These are phyloP conservation scores for Helminthosporium solani DNA, from an alignment of 2,329 filamentous ascomycete genomes.

Conservation along the genomic window DNA sequence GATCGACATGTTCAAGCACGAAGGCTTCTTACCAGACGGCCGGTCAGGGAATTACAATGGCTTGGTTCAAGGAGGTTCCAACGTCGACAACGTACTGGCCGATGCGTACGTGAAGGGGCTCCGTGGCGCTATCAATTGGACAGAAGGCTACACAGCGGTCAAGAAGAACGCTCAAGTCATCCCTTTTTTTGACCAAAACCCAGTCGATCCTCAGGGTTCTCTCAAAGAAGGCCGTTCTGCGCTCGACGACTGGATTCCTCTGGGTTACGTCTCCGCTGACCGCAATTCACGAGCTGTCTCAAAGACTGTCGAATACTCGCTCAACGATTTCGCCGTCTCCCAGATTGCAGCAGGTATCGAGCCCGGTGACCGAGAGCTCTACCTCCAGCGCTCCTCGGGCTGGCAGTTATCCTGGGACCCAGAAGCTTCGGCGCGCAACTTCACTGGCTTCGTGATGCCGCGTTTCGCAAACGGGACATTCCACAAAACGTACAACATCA, in stretches of 20 bases:
- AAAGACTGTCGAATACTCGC: constrained; percentile 46
- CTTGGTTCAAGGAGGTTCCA: constrained; percentile 42
- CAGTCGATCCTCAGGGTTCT: constrained; percentile 37
- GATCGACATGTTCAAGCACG: constrained; percentile 61
- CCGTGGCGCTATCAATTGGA: constrained; percentile 65
- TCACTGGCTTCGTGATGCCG: constrained; percentile 40
- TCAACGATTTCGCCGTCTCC: constrained; percentile 47
- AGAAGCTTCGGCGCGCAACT: constrained; percentile 40
- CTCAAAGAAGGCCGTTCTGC: constrained; percentile 47
- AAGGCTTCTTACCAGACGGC: constrained; percentile 72
- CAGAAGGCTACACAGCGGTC: constrained; percentile 68
- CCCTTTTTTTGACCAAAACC: constrained; percentile 38
- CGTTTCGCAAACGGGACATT: constrained; percentile 39
- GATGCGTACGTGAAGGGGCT: constrained; percentile 70
- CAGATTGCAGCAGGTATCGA: constrained; percentile 45
- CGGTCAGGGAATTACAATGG: constrained; percentile 59
- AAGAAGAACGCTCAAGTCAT: constrained; percentile 68
- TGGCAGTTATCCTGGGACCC: constrained; percentile 48
- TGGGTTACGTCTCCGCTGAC: constrained; percentile 45
- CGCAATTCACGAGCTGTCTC: constrained; percentile 43
- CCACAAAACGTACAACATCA: constrained; percentile 44
- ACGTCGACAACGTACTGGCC: constrained; percentile 54
- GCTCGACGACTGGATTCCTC: constrained; percentile 46
- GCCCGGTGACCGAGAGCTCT: constrained; percentile 43
- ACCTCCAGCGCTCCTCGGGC: constrained; percentile 42